Evolutionary conservation across 495 filamentous ascomycete species (phyloP).

Genomic region (Penicillium riverlandense): DNA sequence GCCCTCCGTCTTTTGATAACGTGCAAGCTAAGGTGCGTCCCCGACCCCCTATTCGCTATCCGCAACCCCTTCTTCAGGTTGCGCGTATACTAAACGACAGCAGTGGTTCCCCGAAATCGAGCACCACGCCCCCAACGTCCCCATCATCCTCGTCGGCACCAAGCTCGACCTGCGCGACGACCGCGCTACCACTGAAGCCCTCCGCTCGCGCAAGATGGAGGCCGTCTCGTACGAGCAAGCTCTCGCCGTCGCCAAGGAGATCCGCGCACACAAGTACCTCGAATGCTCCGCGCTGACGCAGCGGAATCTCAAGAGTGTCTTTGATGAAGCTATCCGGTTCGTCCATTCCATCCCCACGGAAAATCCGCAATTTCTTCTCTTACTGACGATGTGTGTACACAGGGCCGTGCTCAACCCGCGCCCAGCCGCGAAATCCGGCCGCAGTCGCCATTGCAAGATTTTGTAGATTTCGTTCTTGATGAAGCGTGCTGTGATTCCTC

Average conservation of each 20-base stretch:
- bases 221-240: slow-evolving; percentile 88
- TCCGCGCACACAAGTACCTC: slow-evolving; percentile 87
- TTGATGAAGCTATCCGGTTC: slow-evolving; percentile 94
- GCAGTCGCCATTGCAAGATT: slow-evolving; percentile 65
- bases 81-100: too few species aligned
- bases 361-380: background rate
- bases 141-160: slow-evolving; percentile 95
- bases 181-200: slow-evolving; percentile 63
- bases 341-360: slow-evolving; percentile 5
- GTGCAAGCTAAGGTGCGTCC: slow-evolving; percentile 81
- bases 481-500: background rate
- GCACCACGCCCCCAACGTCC: slow-evolving; percentile 90
- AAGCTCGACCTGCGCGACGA: slow-evolving; percentile 96
- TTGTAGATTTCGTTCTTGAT: slow-evolving; percentile 42
- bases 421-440: slow-evolving; percentile 54
- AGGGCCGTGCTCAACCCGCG: slow-evolving; percentile 82
- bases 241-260: slow-evolving; percentile 78
- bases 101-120: slow-evolving; percentile 97
- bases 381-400: background rate
- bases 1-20: slow-evolving; percentile 95
- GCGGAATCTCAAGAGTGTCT: slow-evolving; percentile 92
- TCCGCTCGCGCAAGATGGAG: slow-evolving; percentile 82
- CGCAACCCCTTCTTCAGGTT: background rate
- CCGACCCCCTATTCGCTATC: background rate
- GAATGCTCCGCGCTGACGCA: slow-evolving; percentile 98